A percentile compares a stretch with the other conserved stretches of the same genome.
Evolutionary conservation across 2,329 filamentous ascomycete genomes (phyloP).

Genomic region (Ophidiomyces ophidiicola): DNA sequence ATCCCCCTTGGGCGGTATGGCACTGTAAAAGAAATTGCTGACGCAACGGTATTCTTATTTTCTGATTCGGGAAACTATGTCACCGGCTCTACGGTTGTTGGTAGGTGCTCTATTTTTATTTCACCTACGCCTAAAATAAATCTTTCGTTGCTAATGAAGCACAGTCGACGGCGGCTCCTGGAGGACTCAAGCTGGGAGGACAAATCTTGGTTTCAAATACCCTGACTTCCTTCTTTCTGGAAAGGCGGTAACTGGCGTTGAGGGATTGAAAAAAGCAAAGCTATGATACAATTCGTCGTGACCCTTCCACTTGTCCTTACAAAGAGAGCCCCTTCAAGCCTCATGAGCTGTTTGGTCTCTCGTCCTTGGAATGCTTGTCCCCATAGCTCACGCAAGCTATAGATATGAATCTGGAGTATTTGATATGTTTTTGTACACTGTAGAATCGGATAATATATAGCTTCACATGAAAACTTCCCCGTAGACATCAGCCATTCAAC

Average conservation of each 20-base stretch:
- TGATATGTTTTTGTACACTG: too few species aligned
- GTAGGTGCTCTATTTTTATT: constrained; percentile 21
- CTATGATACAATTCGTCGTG: too few species aligned
- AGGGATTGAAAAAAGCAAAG: constrained; percentile 46
- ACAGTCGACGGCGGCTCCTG: constrained; percentile 33
- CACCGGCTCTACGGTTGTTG: constrained; percentile 67
- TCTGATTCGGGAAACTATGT: constrained; percentile 76
- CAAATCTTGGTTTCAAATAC: constrained; percentile 36
- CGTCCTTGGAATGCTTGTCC: too few species aligned
- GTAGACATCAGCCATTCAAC: too few species aligned
- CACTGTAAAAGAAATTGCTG: constrained; percentile 73
- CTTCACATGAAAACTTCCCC: too few species aligned
- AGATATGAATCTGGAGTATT: too few species aligned
- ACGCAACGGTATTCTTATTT: constrained; percentile 83
- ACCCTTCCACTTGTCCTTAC: too few species aligned
- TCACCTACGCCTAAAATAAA: constrained; percentile 2
- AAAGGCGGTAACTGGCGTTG: constrained; percentile 44
- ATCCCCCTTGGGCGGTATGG: constrained; percentile 70
- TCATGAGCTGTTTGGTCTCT: too few species aligned
- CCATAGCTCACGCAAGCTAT: too few species aligned
- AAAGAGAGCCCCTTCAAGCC: too few species aligned
- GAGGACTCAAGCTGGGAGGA: constrained; percentile 25
- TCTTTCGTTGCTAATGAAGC: background rate
- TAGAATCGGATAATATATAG: too few species aligned
- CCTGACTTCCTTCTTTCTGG: constrained; percentile 49